These are phyloP conservation scores for Chiua virens DNA, from an alignment of 768 basidiomycete genomes.

Conservation along the genomic window DNA sequence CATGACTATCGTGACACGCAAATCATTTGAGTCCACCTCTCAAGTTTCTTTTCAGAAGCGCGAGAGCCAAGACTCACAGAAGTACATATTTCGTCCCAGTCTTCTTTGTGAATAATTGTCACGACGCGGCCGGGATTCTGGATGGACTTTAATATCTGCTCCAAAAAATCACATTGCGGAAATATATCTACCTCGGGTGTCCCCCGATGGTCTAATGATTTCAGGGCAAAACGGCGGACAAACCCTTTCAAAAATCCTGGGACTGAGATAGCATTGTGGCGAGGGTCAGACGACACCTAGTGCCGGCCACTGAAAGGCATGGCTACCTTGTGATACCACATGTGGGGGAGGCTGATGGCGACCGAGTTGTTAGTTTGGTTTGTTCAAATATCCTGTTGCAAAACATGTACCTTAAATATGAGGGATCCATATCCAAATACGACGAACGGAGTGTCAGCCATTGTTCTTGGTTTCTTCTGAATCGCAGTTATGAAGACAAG, in stretches of 20 bases:
- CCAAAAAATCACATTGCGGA: not conserved
- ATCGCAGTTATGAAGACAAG: not conserved
- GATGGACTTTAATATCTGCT: too few species aligned
- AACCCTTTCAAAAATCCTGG: slow-evolving; percentile 87
- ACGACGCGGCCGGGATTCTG: slow-evolving; percentile 80
- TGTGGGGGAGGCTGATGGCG: slow-evolving; percentile 71
- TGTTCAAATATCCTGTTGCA: not conserved
- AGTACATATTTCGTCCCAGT: slow-evolving; percentile 73
- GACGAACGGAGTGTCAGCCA: slow-evolving; percentile 42
- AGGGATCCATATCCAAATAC: slow-evolving; percentile 91
- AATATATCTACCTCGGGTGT: slow-evolving; percentile 61
- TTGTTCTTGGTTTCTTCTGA: not conserved
- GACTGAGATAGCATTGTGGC: slow-evolving; percentile 33
- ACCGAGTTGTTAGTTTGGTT: not conserved
- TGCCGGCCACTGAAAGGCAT: not conserved
- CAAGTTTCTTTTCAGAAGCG: not conserved
- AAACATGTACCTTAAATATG: slow-evolving; percentile 66
- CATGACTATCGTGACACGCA: not conserved
- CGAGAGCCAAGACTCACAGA: slow-evolving; percentile 41
- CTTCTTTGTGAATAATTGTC: slow-evolving; percentile 78
- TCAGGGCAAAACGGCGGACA: slow-evolving; percentile 83
- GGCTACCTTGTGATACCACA: slow-evolving; percentile 60
- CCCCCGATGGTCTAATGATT: slow-evolving; percentile 88
- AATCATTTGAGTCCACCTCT: not conserved
- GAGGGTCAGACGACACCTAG: not conserved